Evolutionary conservation across 1,284 basidiomycete species (phyloP).

Genomic region (Hymenochaete sp.): DNA sequence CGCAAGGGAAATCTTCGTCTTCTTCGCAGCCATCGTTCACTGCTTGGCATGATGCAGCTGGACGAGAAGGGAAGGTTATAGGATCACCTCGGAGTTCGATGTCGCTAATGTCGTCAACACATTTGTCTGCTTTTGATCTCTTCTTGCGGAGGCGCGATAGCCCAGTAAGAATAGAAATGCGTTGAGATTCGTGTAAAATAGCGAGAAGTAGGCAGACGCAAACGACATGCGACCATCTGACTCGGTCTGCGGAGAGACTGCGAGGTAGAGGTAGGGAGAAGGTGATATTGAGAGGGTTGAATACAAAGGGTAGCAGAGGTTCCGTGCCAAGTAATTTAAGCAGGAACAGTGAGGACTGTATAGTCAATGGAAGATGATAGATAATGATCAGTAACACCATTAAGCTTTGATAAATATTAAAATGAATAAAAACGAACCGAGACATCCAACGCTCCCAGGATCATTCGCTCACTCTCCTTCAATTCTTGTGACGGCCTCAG

Average conservation of each 20-base stretch:
- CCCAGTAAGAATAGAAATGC: slow-evolving; percentile 18
- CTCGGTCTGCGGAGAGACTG: slow-evolving; percentile 12
- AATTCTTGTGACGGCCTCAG: slow-evolving; percentile 16
- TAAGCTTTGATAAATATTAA: too few relatives aligned
- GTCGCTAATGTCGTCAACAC: slow-evolving; percentile 4
- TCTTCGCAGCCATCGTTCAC: slow-evolving; percentile 18
- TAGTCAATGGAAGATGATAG: background rate
- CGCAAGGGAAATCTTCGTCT: slow-evolving; percentile 22
- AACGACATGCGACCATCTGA: slow-evolving; percentile 19
- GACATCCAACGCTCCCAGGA: slow-evolving; percentile 19
- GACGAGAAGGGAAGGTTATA: slow-evolving; percentile 14
- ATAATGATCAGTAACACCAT: too few relatives aligned
- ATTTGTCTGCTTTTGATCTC: slow-evolving; percentile 5
- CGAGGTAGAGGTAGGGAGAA: slow-evolving; percentile 20
- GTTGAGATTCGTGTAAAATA: slow-evolving; percentile 21
- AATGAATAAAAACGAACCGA: slow-evolving; percentile 18
- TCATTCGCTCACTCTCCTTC: slow-evolving; percentile 18
- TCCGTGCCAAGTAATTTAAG: slow-evolving; percentile 20
- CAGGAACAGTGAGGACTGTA: slow-evolving; percentile 23
- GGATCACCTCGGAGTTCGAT: slow-evolving; percentile 17
- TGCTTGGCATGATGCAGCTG: too few relatives aligned
- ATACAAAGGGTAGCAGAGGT: slow-evolving; percentile 22
- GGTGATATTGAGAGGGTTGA: slow-evolving; percentile 21
- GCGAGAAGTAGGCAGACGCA: slow-evolving; percentile 18
- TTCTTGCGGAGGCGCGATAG: slow-evolving; percentile 13